Conservation (phyloP, 495 filamentous ascomycete genomes). For the Pseudoneurospora amorphoporcata region DNA sequence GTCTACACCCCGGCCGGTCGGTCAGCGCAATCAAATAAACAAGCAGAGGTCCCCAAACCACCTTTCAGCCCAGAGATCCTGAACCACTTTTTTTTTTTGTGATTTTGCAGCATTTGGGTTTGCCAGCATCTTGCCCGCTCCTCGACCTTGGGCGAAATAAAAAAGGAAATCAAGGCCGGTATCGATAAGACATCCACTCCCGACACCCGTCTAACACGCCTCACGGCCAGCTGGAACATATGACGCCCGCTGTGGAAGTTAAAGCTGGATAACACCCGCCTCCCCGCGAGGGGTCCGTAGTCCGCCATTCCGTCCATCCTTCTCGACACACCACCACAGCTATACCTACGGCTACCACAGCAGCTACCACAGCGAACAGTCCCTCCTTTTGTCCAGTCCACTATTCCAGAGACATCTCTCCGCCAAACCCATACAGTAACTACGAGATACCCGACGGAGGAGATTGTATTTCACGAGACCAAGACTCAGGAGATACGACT, state of each 20-base stretch:
- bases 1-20: constrained; percentile 1
- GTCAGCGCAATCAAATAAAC: constrained; percentile 32
- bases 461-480: background rate
- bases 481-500: background rate
- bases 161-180: background rate
- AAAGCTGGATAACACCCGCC: constrained; percentile 5
- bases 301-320: background rate
- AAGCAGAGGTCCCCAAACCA: constrained; percentile 15
- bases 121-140: background rate
- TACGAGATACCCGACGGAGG: background rate
- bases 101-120: background rate
- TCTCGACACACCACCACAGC: background rate
- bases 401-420: background rate
- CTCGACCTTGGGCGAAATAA: background rate
- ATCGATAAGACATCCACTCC: background rate
- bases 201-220: background rate
- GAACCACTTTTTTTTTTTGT: background rate
- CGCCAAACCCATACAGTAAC: background rate
- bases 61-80: constrained; percentile 9
- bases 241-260: constrained; percentile 16
- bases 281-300: background rate
- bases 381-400: background rate
- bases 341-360: background rate
- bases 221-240: constrained; percentile 12
- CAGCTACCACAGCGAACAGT: background rate